Conservation (phyloP, 106 monocot species). For the Allium sativum region DNA sequence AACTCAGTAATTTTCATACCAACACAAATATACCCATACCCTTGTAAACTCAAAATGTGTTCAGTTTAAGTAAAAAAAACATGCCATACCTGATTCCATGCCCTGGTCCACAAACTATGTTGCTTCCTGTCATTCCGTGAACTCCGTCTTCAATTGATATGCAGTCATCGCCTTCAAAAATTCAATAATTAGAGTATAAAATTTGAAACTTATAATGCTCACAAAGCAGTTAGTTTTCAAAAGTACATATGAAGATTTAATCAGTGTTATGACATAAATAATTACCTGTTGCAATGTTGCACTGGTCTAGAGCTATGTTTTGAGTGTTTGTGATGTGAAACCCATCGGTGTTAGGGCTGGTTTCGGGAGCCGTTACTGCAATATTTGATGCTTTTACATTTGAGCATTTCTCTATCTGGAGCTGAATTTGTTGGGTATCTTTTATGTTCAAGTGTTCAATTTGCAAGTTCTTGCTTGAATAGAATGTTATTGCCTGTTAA, state of each 20-base stretch:
- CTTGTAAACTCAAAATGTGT: neutral
- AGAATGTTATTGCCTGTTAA: conserved; percentile 53
- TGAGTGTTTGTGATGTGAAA: conserved; percentile 46
- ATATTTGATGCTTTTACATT: conserved; percentile 32
- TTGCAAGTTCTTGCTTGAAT: conserved; percentile 27
- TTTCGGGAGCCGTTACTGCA: conserved; percentile 29
- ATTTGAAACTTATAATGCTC: neutral
- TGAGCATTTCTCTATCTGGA: conserved; percentile 31
- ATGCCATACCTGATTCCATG: conserved; percentile 75
- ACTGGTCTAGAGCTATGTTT: conserved; percentile 35
- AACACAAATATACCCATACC: neutral
- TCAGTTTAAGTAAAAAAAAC: neutral
- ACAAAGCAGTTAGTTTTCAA: neutral
- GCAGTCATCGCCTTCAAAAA: conserved; percentile 70
- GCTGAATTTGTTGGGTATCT: conserved; percentile 73
- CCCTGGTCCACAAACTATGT: conserved; percentile 62
- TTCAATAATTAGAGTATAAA: neutral
- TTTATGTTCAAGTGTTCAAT: conserved; percentile 37
- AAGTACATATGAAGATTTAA: neutral
- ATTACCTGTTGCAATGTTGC: conserved; percentile 48
- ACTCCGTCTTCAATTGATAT: conserved; percentile 64
- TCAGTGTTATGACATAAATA: neutral
- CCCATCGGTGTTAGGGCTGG: conserved; percentile 85
- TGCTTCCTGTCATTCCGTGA: conserved; percentile 12
- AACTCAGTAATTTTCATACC: neutral